Base-by-base conservation (phyloP, 495 filamentous ascomycete species). In the Penicillium simplicissimum region DNA sequence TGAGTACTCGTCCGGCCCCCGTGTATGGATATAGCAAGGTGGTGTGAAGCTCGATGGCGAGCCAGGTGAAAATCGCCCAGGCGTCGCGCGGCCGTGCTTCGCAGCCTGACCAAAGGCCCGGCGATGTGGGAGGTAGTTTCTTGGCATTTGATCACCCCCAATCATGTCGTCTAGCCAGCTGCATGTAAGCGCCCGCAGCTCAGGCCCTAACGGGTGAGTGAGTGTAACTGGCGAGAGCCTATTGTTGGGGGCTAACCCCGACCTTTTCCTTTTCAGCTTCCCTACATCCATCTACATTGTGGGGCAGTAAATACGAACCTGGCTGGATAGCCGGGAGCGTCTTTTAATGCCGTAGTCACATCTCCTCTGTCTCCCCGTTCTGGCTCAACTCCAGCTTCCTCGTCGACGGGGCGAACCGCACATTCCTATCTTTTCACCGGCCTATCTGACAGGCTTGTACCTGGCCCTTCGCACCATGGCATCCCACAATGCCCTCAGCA, bases 401-500 rank as follows among this genome's bases (percentile, higher is more conserved):
- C 38, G 15, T 42, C 5, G 38, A 42, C n/a, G 8, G 13, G 38
- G 38, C 38, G 38, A 42, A 42, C 38, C 38, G n/a, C 15, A 17
- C 6, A 42, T 3, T 14, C 38, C 15, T 42, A 42, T 17, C n/a
- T 17, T 42, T 42, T 1, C n/a, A 9, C 28, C 28, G 6, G n/a
- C n/a, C 40, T 10, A 61, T 61, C 42, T 56, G 31, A 21, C 43
- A 52, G 59, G 17, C 40, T 56, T 9, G 34, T 56, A 17, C n/a
- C 21, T 52, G 43, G 21, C 28, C 52, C 52, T 61, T 42, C 25
- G 55, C 43, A 49, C 67, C 38, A 61, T 70, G 25, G 57, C 55
- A 51, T 68, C 61, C 58, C 62, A 63, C 8, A 61, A 49, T 6
- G 23, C 15, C 31, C 52, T 56, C 14, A 9, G 49, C 33, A 51